Evolutionary conservation across 129 eudicot species (phyloP).

Genomic region (Tanacetum coccineum): DNA sequence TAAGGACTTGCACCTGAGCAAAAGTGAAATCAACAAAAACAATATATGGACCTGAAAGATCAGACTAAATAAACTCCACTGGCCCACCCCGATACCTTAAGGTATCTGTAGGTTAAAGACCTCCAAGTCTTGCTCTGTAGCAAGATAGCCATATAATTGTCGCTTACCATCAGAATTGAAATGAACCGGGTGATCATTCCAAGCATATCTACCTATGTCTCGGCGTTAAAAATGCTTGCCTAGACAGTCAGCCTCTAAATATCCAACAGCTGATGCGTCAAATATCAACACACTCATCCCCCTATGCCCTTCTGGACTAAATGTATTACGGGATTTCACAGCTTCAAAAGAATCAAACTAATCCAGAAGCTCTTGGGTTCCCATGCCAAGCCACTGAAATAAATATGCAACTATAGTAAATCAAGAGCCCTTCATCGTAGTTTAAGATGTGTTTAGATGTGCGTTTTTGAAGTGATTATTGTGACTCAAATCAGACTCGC

Average conservation of each 20-base stretch:
- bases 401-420: background rate
- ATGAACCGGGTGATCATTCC: slow-evolving; percentile 38
- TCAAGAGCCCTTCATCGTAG: no score
- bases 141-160: slow-evolving; percentile 71
- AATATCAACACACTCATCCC: slow-evolving; percentile 85
- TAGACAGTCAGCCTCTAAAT: slow-evolving; percentile 70
- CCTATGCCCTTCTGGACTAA: slow-evolving; percentile 89
- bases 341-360: slow-evolving; percentile 59
- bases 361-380: slow-evolving; percentile 75
- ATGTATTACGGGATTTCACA: slow-evolving; percentile 57
- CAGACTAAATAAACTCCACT: no score
- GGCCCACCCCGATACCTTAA: no score
- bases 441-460: no score
- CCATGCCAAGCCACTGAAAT: slow-evolving; percentile 91
- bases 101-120: slow-evolving; percentile 59
- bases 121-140: slow-evolving; percentile 56
- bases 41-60: no score
- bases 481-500: no score
- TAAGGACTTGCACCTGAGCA: no score
- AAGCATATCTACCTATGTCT: slow-evolving; percentile 48
- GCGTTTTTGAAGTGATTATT: no score
- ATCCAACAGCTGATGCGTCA: slow-evolving; percentile 77
- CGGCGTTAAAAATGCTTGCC: slow-evolving; percentile 55
- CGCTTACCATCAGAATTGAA: slow-evolving; percentile 60
- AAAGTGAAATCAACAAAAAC: no score